These are phyloP conservation scores for Neurospora intermedia DNA, from an alignment of 495 filamentous ascomycete genomes.

Conservation along the genomic window DNA sequence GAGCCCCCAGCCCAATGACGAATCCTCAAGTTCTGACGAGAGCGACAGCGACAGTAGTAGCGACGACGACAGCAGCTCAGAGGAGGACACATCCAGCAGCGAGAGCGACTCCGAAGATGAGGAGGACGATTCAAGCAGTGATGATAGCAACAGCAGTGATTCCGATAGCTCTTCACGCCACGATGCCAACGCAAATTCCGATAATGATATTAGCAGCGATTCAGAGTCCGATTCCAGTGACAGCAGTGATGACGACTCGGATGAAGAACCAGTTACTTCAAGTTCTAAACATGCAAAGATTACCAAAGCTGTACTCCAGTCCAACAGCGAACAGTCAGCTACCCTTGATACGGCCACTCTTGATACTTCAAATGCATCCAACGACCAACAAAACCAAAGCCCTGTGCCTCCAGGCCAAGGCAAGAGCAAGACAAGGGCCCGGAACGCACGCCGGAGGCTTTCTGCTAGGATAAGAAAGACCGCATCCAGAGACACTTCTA, in stretches of 20 bases:
- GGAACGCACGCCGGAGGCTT: slow-evolving; percentile 32
- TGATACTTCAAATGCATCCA: background rate
- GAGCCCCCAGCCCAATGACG: slow-evolving; percentile 1
- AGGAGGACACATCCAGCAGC: background rate
- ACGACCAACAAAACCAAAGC: slow-evolving; percentile 9
- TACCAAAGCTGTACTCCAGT: background rate
- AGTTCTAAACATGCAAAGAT: background rate
- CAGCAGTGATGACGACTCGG: slow-evolving; percentile 17
- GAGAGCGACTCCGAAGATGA: slow-evolving; percentile 2
- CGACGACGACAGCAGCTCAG: slow-evolving; percentile 2
- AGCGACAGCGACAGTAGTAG: slow-evolving; percentile 5
- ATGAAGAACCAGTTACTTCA: slow-evolving; percentile 6
- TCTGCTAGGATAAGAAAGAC: slow-evolving; percentile 16
- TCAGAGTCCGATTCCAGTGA: slow-evolving; percentile 1
- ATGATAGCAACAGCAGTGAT: background rate
- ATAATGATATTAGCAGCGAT: background rate
- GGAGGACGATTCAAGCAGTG: background rate
- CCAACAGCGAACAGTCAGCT: background rate
- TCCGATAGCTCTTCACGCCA: background rate
- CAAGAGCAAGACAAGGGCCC: slow-evolving; percentile 25
- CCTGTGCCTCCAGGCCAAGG: slow-evolving; percentile 24
- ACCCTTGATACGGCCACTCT: background rate
- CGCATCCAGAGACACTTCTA: background rate
- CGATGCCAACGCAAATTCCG: slow-evolving; percentile 2
- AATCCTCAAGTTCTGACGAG: slow-evolving; percentile 4